phyloP scores from a whole-genome alignment of 176 grass and related monocot species.

The Urochloa ruziziensis region DNA sequence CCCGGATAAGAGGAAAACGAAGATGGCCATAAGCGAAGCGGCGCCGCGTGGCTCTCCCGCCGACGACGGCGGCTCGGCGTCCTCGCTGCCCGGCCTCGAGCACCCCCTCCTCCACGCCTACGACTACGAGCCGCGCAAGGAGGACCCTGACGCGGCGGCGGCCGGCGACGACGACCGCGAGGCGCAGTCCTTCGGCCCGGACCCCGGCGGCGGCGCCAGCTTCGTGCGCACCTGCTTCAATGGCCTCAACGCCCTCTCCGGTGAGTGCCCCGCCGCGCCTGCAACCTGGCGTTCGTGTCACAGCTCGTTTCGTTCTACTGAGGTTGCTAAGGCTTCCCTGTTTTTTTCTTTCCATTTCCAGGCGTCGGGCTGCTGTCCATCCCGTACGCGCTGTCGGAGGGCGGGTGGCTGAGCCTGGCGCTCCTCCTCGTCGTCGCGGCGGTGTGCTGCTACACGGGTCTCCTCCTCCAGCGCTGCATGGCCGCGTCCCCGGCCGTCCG shows the following conservation, averaged over 20 bases:
- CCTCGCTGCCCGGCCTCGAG: background rate
- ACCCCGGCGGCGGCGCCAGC: constrained; percentile 24
- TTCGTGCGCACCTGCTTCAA: constrained; percentile 79
- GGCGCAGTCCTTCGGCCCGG: constrained; percentile 26
- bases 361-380: constrained; percentile 82
- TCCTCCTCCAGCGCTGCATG: constrained; percentile 86
- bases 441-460: constrained; percentile 77
- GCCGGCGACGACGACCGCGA: constrained; percentile 28
- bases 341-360: constrained; percentile 21
- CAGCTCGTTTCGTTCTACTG: too few species aligned
- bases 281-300: background rate
- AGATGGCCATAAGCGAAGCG: constrained; percentile 28
- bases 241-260: constrained; percentile 81
- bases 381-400: constrained; percentile 71
- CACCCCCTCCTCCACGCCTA: constrained; percentile 36
- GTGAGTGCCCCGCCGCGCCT: background rate
- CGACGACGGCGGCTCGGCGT: background rate
- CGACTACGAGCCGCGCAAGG: constrained; percentile 26
- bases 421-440: constrained; percentile 49
- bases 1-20: background rate
- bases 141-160: background rate
- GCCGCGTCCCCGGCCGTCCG: constrained; percentile 18
- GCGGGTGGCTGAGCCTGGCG: constrained; percentile 77
- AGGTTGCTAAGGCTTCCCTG: too few species aligned
- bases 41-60: background rate